phyloP scores from a whole-genome alignment of 805 yeast genomes.

The Hanseniaspora jakobsenii region DNA sequence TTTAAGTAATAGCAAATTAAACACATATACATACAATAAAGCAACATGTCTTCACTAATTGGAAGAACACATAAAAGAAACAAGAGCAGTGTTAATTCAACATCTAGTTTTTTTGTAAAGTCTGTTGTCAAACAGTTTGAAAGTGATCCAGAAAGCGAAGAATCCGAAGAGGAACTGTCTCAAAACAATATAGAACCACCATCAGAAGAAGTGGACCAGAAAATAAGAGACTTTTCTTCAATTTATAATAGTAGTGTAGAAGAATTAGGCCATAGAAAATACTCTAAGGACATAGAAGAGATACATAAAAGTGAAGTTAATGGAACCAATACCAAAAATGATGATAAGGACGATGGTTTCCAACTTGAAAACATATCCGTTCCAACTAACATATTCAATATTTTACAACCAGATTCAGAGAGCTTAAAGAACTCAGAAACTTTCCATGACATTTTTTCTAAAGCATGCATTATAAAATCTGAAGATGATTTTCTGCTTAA shows the following conservation, averaged over 20 bases:
- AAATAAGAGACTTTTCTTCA: background rate
- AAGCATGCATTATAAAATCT: constrained; percentile 41
- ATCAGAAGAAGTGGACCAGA: no score
- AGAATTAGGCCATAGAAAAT: background rate
- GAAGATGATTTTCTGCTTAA: constrained; percentile 37
- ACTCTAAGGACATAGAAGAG: no score
- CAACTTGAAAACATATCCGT: constrained; percentile 13
- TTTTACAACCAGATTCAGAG: constrained; percentile 17
- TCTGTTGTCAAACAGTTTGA: constrained; percentile 14
- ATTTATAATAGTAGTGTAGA: background rate
- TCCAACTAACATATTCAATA: constrained; percentile 17
- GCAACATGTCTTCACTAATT: no score
- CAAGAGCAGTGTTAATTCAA: constrained; percentile 11
- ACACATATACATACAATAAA: no score
- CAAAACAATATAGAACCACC: no score
- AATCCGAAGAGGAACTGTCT: no score
- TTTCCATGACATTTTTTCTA: constrained; percentile 31
- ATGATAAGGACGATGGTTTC: constrained; percentile 13
- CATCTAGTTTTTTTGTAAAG: constrained; percentile 11
- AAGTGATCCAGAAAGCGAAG: background rate
- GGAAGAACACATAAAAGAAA: constrained; percentile 8
- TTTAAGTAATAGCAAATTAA: no score
- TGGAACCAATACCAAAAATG: background rate
- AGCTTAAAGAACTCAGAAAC: constrained; percentile 30
- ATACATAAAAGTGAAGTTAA: no score